phyloP scores from a whole-genome alignment of 768 basidiomycete species.

The Pleurotus sapidus region DNA sequence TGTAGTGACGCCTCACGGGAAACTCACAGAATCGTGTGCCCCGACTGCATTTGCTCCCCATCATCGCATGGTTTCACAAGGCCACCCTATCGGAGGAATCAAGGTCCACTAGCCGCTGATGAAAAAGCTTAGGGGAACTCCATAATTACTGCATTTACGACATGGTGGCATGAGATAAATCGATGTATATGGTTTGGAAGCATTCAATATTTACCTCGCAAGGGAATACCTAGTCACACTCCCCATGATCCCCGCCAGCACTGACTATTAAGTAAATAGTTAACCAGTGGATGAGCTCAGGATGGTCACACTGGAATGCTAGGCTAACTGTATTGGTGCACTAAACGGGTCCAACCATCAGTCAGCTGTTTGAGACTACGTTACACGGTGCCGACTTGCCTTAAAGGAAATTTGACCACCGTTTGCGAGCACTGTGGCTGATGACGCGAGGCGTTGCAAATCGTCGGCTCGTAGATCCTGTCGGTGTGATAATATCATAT shows the following conservation, averaged over 20 bases:
- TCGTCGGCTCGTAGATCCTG: too few species aligned
- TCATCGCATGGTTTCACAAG: slow-evolving; percentile 8
- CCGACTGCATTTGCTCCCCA: background rate
- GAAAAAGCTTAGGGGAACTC: slow-evolving; percentile 3
- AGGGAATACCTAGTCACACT: background rate
- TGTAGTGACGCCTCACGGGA: slow-evolving; percentile 1
- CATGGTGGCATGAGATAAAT: slow-evolving; percentile 7
- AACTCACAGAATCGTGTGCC: slow-evolving; percentile 8
- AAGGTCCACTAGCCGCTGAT: background rate
- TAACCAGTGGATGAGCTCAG: too few species aligned
- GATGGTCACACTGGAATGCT: background rate
- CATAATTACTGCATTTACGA: slow-evolving; percentile 1
- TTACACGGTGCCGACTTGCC: background rate
- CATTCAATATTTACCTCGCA: background rate
- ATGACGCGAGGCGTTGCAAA: too few species aligned
- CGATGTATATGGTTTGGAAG: background rate
- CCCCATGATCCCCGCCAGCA: background rate
- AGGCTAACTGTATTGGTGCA: background rate
- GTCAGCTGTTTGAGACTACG: background rate
- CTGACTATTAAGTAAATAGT: too few species aligned
- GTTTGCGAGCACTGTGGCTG: too few species aligned
- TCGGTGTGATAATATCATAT: too few species aligned
- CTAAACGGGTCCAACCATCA: background rate
- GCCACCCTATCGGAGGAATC: background rate
- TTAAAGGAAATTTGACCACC: background rate